phyloP scores from a whole-genome alignment of 148 eudicot genomes.

The Chenopodium berlandieri region DNA sequence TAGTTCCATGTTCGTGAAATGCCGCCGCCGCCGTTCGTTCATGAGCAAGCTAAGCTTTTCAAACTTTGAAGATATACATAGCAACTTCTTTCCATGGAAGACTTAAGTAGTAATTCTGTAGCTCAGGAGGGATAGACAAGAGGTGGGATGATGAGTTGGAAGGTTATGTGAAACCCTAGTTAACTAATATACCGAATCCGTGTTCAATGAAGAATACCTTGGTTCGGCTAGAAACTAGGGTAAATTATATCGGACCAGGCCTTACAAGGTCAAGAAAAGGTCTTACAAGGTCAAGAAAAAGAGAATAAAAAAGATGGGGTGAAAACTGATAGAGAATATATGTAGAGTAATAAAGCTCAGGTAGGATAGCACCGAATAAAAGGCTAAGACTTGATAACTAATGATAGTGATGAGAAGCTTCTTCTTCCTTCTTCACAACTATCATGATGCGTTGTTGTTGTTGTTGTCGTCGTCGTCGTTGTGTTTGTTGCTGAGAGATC shows the following conservation, averaged over 20 bases:
- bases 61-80: neutral
- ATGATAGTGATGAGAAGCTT: neutral
- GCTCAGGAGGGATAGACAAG: slow-evolving; percentile 36
- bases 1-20: too few species aligned
- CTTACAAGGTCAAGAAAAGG: slow-evolving; percentile 45
- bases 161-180: slow-evolving; percentile 9
- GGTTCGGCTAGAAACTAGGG: neutral
- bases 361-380: slow-evolving; percentile 32
- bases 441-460: neutral
- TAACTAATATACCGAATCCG: neutral
- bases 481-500: neutral
- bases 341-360: slow-evolving; percentile 20
- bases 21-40: too few species aligned
- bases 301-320: neutral
- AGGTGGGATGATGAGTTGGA: slow-evolving; percentile 20
- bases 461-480: neutral
- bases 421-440: neutral
- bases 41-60: too few species aligned
- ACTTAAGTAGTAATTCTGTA: neutral
- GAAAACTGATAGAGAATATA: neutral
- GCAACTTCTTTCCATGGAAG: neutral
- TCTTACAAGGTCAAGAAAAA: slow-evolving; percentile 42
- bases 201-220: neutral
- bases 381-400: slow-evolving; percentile 7
- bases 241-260: slow-evolving; percentile 4